These are phyloP conservation scores for Sphaerosporella brunnea DNA, from an alignment of 495 filamentous ascomycete genomes.

Conservation along the genomic window DNA sequence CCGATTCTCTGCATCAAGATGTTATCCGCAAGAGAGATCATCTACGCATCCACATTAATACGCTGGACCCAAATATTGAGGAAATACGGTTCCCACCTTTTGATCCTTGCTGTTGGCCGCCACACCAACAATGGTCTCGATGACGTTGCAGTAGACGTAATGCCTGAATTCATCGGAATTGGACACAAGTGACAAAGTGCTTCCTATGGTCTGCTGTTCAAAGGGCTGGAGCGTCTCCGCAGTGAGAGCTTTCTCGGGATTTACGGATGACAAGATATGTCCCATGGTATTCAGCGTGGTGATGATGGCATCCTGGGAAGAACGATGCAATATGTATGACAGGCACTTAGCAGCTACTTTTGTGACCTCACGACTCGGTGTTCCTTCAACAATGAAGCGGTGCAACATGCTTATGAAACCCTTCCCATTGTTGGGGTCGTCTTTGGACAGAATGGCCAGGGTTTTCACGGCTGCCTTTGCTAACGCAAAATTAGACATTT, in stretches of 20 bases:
- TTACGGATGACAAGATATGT: conserved; percentile 64
- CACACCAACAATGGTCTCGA: conserved; percentile 77
- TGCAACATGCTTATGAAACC: conserved; percentile 69
- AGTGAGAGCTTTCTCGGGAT: conserved; percentile 30
- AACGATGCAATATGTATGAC: conserved; percentile 54
- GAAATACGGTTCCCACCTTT: conserved; percentile 31
- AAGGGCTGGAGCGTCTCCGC: conserved; percentile 22
- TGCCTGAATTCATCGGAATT: conserved; percentile 56
- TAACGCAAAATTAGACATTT: conserved; percentile 61
- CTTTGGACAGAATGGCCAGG: conserved; percentile 58
- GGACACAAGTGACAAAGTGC: conserved; percentile 55
- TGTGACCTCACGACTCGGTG: conserved; percentile 44
- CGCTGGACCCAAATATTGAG: not conserved
- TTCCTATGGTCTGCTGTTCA: conserved; percentile 37
- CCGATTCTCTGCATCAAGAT: conserved; percentile 89
- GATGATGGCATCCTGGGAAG: conserved; percentile 84
- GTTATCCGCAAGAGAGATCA: conserved; percentile 81
- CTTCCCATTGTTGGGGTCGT: conserved; percentile 32
- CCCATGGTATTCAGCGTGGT: conserved; percentile 87
- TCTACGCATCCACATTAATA: conserved; percentile 25
- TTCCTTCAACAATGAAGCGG: conserved; percentile 65
- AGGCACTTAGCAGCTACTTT: conserved; percentile 63
- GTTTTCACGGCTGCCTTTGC: conserved; percentile 61
- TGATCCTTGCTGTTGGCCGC: conserved; percentile 64
- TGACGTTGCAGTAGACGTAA: conserved; percentile 55